Conservation (phyloP, 352 stramenopile species). For the Phytopythium oedochilum region DNA sequence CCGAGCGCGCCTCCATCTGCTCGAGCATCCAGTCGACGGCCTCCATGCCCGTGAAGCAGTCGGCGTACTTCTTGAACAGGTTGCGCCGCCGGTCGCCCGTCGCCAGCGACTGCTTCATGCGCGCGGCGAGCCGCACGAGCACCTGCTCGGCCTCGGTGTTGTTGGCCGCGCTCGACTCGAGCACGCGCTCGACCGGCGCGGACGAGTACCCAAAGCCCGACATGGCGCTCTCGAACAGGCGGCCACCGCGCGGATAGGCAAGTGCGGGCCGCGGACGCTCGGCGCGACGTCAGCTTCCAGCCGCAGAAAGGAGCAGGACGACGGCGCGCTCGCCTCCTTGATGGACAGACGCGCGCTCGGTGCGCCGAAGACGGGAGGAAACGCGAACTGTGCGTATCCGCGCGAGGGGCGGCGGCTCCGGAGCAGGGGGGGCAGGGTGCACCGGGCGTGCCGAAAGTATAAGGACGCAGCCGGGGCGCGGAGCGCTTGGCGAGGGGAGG, state of each 20-base stretch:
- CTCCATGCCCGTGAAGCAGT: conserved; percentile 85
- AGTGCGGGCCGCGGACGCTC: not conserved
- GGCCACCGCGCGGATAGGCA: not conserved
- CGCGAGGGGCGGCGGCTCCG: too few relatives aligned
- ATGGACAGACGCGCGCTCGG: not conserved
- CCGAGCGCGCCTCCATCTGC: conserved; percentile 79
- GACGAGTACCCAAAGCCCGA: conserved; percentile 15
- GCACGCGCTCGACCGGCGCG: conserved; percentile 40
- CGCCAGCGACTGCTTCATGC: conserved; percentile 78
- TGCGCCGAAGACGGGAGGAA: not conserved
- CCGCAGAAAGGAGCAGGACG: not conserved
- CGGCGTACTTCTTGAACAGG: conserved; percentile 77
- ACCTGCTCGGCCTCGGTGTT: conserved; percentile 63
- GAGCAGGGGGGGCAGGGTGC: too few relatives aligned
- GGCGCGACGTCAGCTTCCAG: too few relatives aligned
- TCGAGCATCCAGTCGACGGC: conserved; percentile 86
- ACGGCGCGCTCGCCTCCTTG: not conserved
- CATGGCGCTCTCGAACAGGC: conserved; percentile 1
- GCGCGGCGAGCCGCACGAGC: conserved; percentile 59
- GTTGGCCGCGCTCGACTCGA: conserved; percentile 28
- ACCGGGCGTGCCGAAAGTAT: not conserved
- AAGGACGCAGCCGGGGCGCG: not conserved
- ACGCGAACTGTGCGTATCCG: not conserved
- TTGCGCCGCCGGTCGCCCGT: conserved; percentile 66
- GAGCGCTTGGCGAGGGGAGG: too few relatives aligned